Percentiles rank a stretch among this genome's conserved stretches.
phyloP scores from a whole-genome alignment of 805 yeast genomes.

The Candida broadrunensis region DNA sequence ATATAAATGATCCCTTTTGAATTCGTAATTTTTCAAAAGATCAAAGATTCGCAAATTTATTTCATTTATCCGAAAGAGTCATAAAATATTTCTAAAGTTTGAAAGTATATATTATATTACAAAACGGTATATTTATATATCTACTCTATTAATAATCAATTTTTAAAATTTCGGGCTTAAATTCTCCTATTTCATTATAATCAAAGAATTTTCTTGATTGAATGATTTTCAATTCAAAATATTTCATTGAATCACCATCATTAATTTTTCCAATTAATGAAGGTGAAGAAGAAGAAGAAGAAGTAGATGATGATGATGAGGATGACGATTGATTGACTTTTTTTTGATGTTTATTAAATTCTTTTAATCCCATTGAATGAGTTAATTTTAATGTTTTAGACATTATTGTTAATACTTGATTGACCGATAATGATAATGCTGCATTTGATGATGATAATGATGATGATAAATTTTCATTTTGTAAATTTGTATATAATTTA shows the following conservation, averaged over 20 bases:
- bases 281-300: slow-evolving; percentile 1
- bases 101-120: too few species aligned
- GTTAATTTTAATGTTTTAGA: slow-evolving; percentile 49
- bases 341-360: slow-evolving; percentile 25
- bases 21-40: too few species aligned
- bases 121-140: too few species aligned
- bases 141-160: background rate
- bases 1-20: too few species aligned
- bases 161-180: background rate
- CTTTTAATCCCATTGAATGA: slow-evolving; percentile 29
- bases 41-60: too few species aligned
- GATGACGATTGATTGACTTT: background rate
- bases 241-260: slow-evolving; percentile 58
- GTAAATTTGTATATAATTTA: slow-evolving; percentile 39
- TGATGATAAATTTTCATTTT: slow-evolving; percentile 1
- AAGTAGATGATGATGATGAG: slow-evolving; percentile 1
- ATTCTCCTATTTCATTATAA: slow-evolving; percentile 22
- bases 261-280: slow-evolving; percentile 46
- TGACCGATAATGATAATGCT: slow-evolving; percentile 35
- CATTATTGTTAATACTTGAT: slow-evolving; percentile 58
- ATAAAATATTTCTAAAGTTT: too few species aligned
- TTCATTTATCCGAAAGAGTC: too few species aligned
- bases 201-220: slow-evolving; percentile 48
- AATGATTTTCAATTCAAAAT: slow-evolving; percentile 68
- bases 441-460: background rate